Conservation (phyloP, 805 yeast genomes). For the Saturnispora kantuleensis region DNA sequence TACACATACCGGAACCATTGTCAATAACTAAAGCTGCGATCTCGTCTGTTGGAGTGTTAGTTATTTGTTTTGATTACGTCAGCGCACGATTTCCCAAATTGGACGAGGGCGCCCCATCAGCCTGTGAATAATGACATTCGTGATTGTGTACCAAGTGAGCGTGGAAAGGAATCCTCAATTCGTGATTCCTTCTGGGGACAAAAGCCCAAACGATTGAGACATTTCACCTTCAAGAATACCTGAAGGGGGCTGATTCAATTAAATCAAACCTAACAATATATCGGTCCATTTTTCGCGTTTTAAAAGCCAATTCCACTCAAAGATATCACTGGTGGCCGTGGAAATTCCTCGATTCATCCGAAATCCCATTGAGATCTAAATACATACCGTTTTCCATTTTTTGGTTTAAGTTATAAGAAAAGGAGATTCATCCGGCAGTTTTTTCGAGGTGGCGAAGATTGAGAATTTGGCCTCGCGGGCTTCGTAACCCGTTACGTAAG, state of each 20-base stretch:
- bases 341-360: background rate
- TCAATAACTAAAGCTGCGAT: slow-evolving; percentile 75
- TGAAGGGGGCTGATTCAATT: no score
- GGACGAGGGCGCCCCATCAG: no score
- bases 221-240: background rate
- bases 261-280: background rate
- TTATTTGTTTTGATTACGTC: background rate
- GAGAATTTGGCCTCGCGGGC: background rate
- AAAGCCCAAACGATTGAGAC: background rate
- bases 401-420: background rate
- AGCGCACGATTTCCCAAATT: slow-evolving; percentile 8
- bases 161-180: background rate
- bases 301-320: background rate
- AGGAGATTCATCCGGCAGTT: background rate
- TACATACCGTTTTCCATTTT: slow-evolving; percentile 10
- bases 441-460: background rate
- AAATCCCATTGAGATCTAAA: background rate
- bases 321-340: background rate
- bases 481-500: slow-evolving; percentile 2
- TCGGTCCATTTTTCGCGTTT: background rate
- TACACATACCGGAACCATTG: slow-evolving; percentile 99
- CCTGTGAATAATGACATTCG: no score
- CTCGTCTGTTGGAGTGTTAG: slow-evolving; percentile 28
- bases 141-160: background rate
- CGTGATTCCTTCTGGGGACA: no score